Conservation (phyloP, 345 rosid genomes). For the Citrus mangshanensis region DNA sequence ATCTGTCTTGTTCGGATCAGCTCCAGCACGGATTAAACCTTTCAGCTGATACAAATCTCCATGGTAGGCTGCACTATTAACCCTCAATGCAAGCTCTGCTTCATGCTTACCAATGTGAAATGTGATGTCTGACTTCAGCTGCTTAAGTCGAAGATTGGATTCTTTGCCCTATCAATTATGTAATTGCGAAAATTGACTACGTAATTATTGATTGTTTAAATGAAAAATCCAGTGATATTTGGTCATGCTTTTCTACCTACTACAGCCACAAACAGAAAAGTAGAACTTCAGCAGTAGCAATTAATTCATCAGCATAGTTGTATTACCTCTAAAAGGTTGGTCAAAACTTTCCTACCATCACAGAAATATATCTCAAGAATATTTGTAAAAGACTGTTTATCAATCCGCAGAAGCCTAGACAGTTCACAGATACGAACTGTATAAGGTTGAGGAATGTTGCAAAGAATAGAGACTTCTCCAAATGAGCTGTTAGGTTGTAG, state of each 20-base stretch:
- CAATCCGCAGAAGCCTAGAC: conserved; percentile 79
- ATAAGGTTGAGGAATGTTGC: conserved; percentile 94
- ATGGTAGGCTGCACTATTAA: conserved; percentile 78
- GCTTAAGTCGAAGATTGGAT: conserved; percentile 61
- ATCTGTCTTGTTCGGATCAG: conserved; percentile 84
- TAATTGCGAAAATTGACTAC: not conserved
- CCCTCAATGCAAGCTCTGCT: conserved; percentile 87
- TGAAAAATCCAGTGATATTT: not conserved
- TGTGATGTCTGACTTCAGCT: conserved; percentile 73
- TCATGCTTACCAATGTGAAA: conserved; percentile 94
- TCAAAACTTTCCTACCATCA: conserved; percentile 78
- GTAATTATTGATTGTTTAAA: too few relatives aligned
- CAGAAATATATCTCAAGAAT: conserved; percentile 87
- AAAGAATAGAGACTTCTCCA: conserved; percentile 86
- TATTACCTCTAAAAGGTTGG: conserved; percentile 80
- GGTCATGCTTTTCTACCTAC: not conserved
- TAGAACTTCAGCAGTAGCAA: not conserved
- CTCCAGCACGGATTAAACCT: conserved; percentile 74
- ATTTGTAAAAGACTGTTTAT: conserved; percentile 78
- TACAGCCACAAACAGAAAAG: not conserved
- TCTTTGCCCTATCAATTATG: conserved; percentile 61
- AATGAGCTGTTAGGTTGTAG: conserved; percentile 67
- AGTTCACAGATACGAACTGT: conserved; percentile 73
- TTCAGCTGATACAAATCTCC: conserved; percentile 83
- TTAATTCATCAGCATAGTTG: not conserved